Percentiles rank a stretch among this genome's conserved stretches.
These are phyloP conservation scores for Aspergillus fumigatiaffinis DNA, from an alignment of 2,329 filamentous ascomycete species.

Conservation along the genomic window DNA sequence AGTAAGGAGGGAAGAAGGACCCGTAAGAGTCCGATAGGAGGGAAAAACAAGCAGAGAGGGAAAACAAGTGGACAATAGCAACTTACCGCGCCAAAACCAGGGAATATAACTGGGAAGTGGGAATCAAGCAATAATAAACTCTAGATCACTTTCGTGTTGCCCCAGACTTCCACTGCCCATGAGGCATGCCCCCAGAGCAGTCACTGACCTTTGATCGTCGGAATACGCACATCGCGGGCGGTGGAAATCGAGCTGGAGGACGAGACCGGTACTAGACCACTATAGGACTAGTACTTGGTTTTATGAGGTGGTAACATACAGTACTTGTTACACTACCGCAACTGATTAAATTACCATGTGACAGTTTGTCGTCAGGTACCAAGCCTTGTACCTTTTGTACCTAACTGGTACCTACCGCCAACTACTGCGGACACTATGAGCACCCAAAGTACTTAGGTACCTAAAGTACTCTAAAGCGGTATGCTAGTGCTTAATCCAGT, in stretches of 20 bases:
- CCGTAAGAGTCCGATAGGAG: not conserved
- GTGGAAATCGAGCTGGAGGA: not conserved
- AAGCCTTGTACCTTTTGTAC: not conserved
- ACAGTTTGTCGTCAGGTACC: not conserved
- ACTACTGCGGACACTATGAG: not conserved
- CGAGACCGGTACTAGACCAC: not conserved
- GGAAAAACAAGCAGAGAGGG: not conserved
- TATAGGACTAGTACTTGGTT: not conserved
- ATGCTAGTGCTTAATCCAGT: not conserved
- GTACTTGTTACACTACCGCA: not conserved
- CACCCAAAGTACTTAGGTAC: not conserved
- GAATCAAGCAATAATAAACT: not conserved
- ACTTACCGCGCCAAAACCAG: not conserved
- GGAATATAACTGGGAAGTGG: not conserved
- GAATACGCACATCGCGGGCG: constrained; percentile 4
- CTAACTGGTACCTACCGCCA: not conserved
- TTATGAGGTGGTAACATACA: not conserved
- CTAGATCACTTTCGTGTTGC: not conserved
- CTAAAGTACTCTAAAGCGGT: not conserved
- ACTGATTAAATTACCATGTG: too few relatives aligned
- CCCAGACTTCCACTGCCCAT: not conserved
- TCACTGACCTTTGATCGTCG: not conserved
- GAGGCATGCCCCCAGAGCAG: constrained; percentile 1
- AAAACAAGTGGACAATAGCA: not conserved
- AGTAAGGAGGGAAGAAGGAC: not conserved